Base-by-base conservation (phyloP, 768 basidiomycete species). In the Fistulinella prunicolor region DNA sequence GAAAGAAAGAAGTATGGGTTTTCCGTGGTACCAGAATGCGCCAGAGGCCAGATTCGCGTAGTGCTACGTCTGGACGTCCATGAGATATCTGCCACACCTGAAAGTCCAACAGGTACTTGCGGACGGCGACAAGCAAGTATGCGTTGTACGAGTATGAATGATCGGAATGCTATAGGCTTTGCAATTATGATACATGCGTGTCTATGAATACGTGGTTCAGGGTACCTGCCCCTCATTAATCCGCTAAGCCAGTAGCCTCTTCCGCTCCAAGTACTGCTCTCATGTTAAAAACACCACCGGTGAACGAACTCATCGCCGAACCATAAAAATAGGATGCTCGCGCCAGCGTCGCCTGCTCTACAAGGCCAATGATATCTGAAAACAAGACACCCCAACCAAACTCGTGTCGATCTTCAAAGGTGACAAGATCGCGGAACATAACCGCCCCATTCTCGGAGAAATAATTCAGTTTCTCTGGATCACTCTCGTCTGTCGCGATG, bases 1-100 rank as follows among this genome's bases (percentile, higher is more conserved):
- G 65, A 14, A 73, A 75, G 48, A 78, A 73, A 57, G 86, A 88
- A 61, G 56, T 86, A 14, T 79, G 86, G 69, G 71, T 89, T 21
- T 86, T 89, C 71, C 77, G 76, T 54, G 72, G 81, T 42, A 55
- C 45, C 32, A 59, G 57, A 49, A 47, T 49, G 47, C 67, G 58
- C 45, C 54, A 67, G 44, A 56, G 64, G 43, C 38, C 61, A 17
- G 68, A 65, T 38, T 65, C 65, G 8, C 64, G 64, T 13, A 51
- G 29, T 45, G 56, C 46, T 40, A 36, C 54, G 7, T 59, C 62
- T 3, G 59, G 57, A 17, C 58, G 65, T 29, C 38, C 55, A 44
- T 55, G 47, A 51, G 36, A 44, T 23, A 40, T 26, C 32, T 34
- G 14, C 32, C 19, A 34, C 7, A 16, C 9, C 16, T 12, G 26